These are phyloP conservation scores for Pseudoscleropodium purum DNA, from an alignment of 225 moss, liverwort and hornwort species.

Conservation along the genomic window DNA sequence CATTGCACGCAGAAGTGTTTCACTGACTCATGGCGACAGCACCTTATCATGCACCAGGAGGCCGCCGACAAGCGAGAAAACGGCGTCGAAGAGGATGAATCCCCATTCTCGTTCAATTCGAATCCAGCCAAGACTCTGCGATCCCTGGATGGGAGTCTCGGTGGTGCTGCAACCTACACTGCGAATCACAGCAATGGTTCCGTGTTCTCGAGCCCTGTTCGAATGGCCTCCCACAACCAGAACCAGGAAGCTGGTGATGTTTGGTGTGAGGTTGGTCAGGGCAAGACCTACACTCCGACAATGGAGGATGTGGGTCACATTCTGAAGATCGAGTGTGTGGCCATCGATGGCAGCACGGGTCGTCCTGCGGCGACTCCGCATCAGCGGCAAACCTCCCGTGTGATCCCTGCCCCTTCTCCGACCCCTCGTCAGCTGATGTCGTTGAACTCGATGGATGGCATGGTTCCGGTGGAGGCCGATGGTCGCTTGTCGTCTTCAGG, in stretches of 20 bases:
- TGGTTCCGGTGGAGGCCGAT: constrained; percentile 51
- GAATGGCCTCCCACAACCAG: constrained; percentile 45
- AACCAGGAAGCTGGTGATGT: constrained; percentile 67
- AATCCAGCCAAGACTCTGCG: constrained; percentile 33
- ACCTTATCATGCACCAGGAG: constrained; percentile 73
- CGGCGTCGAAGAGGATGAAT: constrained; percentile 83
- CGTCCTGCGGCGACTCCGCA: constrained; percentile 60
- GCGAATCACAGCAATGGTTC: constrained; percentile 27
- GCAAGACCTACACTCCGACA: constrained; percentile 87
- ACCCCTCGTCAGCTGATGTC: constrained; percentile 82
- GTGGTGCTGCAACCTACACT: constrained; percentile 20
- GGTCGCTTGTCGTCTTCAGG: constrained; percentile 66
- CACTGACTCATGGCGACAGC: constrained; percentile 92
- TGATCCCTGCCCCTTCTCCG: constrained; percentile 95
- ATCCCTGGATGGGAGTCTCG: constrained; percentile 35
- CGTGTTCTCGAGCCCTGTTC: constrained; percentile 65
- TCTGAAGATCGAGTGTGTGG: constrained; percentile 90
- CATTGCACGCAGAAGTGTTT: constrained; percentile 96
- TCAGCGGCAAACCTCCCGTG: constrained; percentile 81
- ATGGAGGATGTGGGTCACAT: constrained; percentile 95
- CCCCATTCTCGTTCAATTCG: constrained; percentile 31
- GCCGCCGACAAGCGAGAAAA: constrained; percentile 87
- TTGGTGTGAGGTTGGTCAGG: constrained; percentile 94
- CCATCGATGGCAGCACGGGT: constrained; percentile 75
- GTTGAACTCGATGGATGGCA: constrained; percentile 59